A percentile compares a stretch with the other conserved stretches of the same genome.
Evolutionary conservation across 2,329 filamentous ascomycete species (phyloP).

Genomic region (Dryadomyces quercivorus): DNA sequence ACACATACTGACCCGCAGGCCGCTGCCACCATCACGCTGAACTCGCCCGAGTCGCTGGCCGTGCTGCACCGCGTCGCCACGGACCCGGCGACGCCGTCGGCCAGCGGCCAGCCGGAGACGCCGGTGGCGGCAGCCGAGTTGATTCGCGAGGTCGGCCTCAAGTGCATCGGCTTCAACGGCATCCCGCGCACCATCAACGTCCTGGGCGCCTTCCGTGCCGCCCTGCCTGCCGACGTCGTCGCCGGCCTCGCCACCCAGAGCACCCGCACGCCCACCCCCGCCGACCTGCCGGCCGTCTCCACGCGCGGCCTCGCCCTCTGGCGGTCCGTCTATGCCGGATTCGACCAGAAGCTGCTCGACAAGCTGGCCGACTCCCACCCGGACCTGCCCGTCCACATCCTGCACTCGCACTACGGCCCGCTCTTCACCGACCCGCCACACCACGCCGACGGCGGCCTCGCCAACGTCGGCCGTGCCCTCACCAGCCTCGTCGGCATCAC

Average conservation of each 20-base stretch:
- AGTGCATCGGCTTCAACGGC: conserved; percentile 56
- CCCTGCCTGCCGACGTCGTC: conserved; percentile 49
- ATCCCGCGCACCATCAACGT: conserved; percentile 78
- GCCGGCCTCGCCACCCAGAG: conserved; percentile 40
- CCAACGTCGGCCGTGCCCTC: conserved; percentile 53
- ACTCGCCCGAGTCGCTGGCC: conserved; percentile 65
- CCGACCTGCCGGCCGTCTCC: conserved; percentile 42
- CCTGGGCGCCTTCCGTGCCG: conserved; percentile 34
- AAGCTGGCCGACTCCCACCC: conserved; percentile 68
- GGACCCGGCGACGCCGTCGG: conserved; percentile 7
- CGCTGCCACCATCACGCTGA: conserved; percentile 74
- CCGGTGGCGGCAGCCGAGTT: conserved; percentile 48
- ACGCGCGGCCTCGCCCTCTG: conserved; percentile 54
- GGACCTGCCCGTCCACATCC: conserved; percentile 69
- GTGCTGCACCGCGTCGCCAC: conserved; percentile 45
- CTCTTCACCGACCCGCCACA: conserved; percentile 56
- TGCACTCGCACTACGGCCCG: conserved; percentile 61
- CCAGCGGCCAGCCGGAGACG: conserved; percentile 10
- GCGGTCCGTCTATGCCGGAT: conserved; percentile 65
- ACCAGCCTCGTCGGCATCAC: conserved; percentile 64
- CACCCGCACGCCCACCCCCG: conserved; percentile 37
- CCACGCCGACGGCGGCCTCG: conserved; percentile 28
- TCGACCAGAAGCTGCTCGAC: conserved; percentile 56
- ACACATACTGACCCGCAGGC: conserved; percentile 44
- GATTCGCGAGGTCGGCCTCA: conserved; percentile 55